Evolutionary conservation across 2,329 filamentous ascomycete genomes (phyloP), one percentile per base, ranked within the genome.

Genomic region (Beauveria bassiana): DNA sequence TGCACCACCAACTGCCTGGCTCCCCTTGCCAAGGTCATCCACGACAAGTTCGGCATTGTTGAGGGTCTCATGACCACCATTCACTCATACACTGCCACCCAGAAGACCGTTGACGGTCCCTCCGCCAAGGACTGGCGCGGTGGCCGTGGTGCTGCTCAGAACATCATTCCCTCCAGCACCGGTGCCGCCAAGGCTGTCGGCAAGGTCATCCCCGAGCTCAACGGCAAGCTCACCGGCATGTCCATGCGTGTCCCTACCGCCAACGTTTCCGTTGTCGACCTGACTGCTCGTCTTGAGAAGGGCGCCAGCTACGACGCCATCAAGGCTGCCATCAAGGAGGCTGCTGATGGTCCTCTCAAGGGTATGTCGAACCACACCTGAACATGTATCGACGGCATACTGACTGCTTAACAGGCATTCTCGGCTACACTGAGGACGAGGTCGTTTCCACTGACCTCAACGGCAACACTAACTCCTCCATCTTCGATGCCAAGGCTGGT

Each of bases 1-100:
- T 98, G 95, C 91, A 99, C 95, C 79, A 98, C 95, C 86, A 99
- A 99, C 91, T 98, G 95, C 88, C 83, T 99, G 80, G 95, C 95
- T 79, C 95, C 95, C 77, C 90, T 99, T 68, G 95, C 95, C 84
- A 99, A 98, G 90, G 92, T 98, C 75, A 87, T 99, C 83, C 84
- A 99, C 87, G 93, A 98, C 86, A 96, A 97, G 81, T 99, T 89
- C 84, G 88, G 85, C 79, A 95, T 99, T 77, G 80, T 97, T 74
- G 95, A 99, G 87, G 95, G 93, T 86, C 88, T 98, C 73, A 99
- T 99, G 95, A 98, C 95, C 81, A 99, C 95, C 70, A 87, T 98
- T 79, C 95, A 99, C 89, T 97, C 95, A 73, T 98, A 98, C 89
- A 98, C 95, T 72, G 95, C 95, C 74, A 98, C 95, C 78, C 95